Evolutionary conservation across 2,329 filamentous ascomycete genomes (phyloP).

Genomic region (Fulvia fulva): DNA sequence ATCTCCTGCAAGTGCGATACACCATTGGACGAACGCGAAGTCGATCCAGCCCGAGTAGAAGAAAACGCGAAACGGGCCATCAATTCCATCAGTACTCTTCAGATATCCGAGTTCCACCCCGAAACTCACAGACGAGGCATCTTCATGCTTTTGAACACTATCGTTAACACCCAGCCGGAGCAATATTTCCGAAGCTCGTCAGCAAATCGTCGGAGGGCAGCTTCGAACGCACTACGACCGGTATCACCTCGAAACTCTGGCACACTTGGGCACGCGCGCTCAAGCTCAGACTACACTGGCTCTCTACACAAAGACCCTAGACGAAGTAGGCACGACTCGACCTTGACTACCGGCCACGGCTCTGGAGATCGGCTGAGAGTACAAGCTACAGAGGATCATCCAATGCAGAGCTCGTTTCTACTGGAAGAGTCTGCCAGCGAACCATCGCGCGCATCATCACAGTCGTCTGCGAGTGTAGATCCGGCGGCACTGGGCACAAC

Average conservation of each 20-base stretch:
- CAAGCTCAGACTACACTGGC: conserved; percentile 45
- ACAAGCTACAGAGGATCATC: conserved; percentile 40
- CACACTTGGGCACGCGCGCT: conserved; percentile 42
- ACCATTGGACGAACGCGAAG: conserved; percentile 63
- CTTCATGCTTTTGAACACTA: conserved; percentile 67
- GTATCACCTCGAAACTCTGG: conserved; percentile 38
- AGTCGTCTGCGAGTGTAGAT: conserved; percentile 62
- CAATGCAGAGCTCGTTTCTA: conserved; percentile 54
- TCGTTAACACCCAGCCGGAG: conserved; percentile 50
- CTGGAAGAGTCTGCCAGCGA: conserved; percentile 64
- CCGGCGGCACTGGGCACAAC: conserved; percentile 16
- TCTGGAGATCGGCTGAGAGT: conserved; percentile 29
- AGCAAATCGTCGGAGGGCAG: conserved; percentile 40
- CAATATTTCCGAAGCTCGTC: conserved; percentile 19
- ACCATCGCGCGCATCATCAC: conserved; percentile 59
- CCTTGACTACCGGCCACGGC: conserved; percentile 24
- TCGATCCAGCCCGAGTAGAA: conserved; percentile 67
- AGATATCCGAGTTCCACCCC: conserved; percentile 65
- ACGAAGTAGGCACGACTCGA: conserved; percentile 33
- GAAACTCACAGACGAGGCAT: conserved; percentile 74
- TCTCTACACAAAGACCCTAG: conserved; percentile 24
- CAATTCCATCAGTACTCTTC: conserved; percentile 64
- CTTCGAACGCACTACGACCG: conserved; percentile 42
- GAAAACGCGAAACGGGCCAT: conserved; percentile 58
- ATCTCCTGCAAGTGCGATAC: conserved; percentile 89